A percentile compares a stretch with the other conserved stretches of the same genome.
phyloP scores from a whole-genome alignment of 2,329 filamentous ascomycete genomes.

The Akanthomyces uredinophilus region DNA sequence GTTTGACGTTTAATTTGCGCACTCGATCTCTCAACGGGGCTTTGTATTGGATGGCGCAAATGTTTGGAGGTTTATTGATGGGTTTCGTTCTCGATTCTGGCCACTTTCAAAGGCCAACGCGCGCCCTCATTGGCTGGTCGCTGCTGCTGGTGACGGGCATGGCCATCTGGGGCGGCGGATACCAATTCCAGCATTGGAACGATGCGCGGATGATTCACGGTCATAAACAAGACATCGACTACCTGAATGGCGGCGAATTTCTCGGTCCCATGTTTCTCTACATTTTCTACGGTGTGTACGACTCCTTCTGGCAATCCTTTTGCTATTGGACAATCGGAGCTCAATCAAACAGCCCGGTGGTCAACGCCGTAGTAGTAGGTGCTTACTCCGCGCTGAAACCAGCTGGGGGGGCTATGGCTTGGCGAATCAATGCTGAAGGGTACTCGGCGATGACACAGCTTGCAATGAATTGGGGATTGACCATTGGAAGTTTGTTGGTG shows the following conservation, averaged over 20 bases:
- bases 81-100: slow-evolving; percentile 65
- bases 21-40: slow-evolving; percentile 73
- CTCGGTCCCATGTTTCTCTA: slow-evolving; percentile 81
- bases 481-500: background rate
- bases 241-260: slow-evolving; percentile 40
- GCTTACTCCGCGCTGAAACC: slow-evolving; percentile 85
- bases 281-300: slow-evolving; percentile 86
- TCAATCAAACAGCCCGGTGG: slow-evolving; percentile 60
- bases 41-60: slow-evolving; percentile 76
- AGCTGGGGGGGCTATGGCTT: slow-evolving; percentile 71
- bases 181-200: slow-evolving; percentile 57
- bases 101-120: slow-evolving; percentile 43
- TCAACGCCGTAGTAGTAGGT: slow-evolving; percentile 84
- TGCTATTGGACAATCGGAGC: slow-evolving; percentile 69
- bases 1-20: slow-evolving; percentile 65
- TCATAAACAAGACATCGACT: slow-evolving; percentile 11
- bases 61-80: slow-evolving; percentile 68
- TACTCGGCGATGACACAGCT: background rate
- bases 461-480: background rate
- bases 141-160: slow-evolving; percentile 42
- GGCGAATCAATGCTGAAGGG: slow-evolving; percentile 36
- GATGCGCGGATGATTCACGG: slow-evolving; percentile 30
- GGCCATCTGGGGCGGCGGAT: slow-evolving; percentile 55
- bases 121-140: slow-evolving; percentile 45
- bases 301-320: slow-evolving; percentile 83